These are phyloP conservation scores for Viola odorata DNA, from an alignment of 345 rosid species.

Conservation along the genomic window DNA sequence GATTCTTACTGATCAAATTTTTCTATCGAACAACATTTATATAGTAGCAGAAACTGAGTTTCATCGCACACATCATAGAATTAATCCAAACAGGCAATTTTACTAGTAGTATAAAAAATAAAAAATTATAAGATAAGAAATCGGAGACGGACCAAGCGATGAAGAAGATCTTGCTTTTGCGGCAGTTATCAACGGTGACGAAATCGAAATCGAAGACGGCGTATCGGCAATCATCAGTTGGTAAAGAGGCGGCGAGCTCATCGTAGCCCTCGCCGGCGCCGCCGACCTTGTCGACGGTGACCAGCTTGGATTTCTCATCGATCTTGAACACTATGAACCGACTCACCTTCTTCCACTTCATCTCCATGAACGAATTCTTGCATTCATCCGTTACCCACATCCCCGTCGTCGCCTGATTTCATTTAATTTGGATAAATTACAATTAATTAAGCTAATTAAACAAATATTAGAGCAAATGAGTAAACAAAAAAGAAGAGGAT, in stretches of 20 bases:
- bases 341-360: constrained; percentile 92
- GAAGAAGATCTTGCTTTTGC: constrained; percentile 99
- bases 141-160: constrained; percentile 65
- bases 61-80: too few relatives aligned
- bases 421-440: neutral
- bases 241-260: constrained; percentile 69
- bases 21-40: too few relatives aligned
- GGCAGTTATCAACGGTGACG: constrained; percentile 86
- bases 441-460: neutral
- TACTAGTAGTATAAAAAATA: neutral
- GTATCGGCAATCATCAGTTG: constrained; percentile 81
- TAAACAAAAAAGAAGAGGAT: neutral
- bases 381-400: constrained; percentile 93
- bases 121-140: neutral
- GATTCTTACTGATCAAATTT: too few relatives aligned
- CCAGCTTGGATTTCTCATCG: constrained; percentile 77
- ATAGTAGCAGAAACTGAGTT: too few relatives aligned
- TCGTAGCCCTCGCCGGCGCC: constrained; percentile 77
- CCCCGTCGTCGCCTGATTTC: constrained; percentile 74
- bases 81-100: neutral
- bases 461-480: neutral
- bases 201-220: constrained; percentile 94
- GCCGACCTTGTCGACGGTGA: constrained; percentile 87
- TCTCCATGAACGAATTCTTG: constrained; percentile 78
- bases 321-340: constrained; percentile 89